These are phyloP conservation scores for Piloderma croceum DNA, from an alignment of 768 basidiomycete genomes.

Conservation along the genomic window DNA sequence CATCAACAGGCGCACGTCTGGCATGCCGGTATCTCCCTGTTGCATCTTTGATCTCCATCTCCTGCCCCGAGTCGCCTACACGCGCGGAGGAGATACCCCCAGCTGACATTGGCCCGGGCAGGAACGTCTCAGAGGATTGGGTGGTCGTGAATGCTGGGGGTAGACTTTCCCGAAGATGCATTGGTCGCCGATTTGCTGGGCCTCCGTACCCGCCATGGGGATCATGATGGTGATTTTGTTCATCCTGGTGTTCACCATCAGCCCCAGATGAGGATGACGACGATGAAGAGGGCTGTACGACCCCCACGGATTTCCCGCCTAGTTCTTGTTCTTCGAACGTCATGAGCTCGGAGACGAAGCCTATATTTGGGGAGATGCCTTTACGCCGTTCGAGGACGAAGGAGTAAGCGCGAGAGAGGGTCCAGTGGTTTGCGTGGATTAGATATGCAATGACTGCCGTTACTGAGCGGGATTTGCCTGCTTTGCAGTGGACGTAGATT, in stretches of 20 bases:
- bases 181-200: conserved; percentile 47
- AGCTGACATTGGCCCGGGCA: conserved; percentile 6
- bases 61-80: conserved; percentile 69
- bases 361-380: conserved; percentile 95
- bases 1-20: conserved; percentile 80
- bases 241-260: conserved; percentile 24
- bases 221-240: conserved; percentile 19
- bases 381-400: conserved; percentile 91
- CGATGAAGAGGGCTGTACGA: conserved; percentile 31
- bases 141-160: conserved; percentile 46
- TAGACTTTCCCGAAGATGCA: conserved; percentile 70
- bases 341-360: conserved; percentile 97
- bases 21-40: conserved; percentile 84
- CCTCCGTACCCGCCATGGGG: conserved; percentile 36
- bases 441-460: conserved; percentile 97
- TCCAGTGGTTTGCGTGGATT: conserved; percentile 97
- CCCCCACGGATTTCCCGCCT: conserved; percentile 69
- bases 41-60: conserved; percentile 85
- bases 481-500: conserved; percentile 94
- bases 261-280: conserved; percentile 19
- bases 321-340: conserved; percentile 90
- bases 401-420: conserved; percentile 82
- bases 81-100: conserved; percentile 28
- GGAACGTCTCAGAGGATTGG: conserved; percentile 25
- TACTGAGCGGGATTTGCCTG: conserved; percentile 91